Percentiles rank a stretch among this genome's conserved stretches.
Conservation (phyloP, 768 basidiomycete species). For the Chalciporus pseudorubinellus region DNA sequence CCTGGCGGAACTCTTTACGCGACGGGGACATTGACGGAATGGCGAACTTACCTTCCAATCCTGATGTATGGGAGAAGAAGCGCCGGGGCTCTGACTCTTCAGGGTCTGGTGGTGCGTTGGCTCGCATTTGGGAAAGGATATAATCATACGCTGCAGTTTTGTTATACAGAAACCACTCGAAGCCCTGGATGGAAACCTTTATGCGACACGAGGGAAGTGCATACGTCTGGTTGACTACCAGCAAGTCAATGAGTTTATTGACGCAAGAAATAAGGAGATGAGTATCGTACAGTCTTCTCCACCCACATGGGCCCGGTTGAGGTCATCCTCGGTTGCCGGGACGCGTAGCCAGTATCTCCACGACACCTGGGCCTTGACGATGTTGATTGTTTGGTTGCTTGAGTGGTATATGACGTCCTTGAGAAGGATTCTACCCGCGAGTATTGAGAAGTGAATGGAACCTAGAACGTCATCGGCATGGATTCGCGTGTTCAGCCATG, state of each 20-base stretch:
- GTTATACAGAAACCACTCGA: conserved; percentile 95
- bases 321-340: conserved; percentile 73
- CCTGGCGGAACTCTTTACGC: conserved; percentile 12
- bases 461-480: conserved; percentile 42
- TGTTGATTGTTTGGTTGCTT: conserved; percentile 83
- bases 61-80: conserved; percentile 39
- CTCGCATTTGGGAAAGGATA: conserved; percentile 75
- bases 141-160: conserved; percentile 84
- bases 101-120: conserved; percentile 17
- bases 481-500: background rate
- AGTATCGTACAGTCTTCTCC: conserved; percentile 52
- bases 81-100: conserved; percentile 35
- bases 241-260: conserved; percentile 6
- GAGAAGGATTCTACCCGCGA: conserved; percentile 84
- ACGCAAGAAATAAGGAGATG: background rate
- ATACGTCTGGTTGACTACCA: conserved; percentile 35
- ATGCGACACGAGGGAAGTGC: conserved; percentile 70
- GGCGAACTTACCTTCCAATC: conserved; percentile 36
- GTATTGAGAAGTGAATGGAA: conserved; percentile 86
- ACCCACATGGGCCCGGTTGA: conserved; percentile 44
- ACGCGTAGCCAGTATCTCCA: conserved; percentile 94
- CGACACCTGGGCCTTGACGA: conserved; percentile 80
- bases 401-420: conserved; percentile 90
- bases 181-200: conserved; percentile 74
- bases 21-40: background rate